A percentile compares a stretch with the other conserved stretches of the same genome.
Conservation (phyloP, 2,329 filamentous ascomycete genomes). For the Hymenotorrendiella dingleyae region DNA sequence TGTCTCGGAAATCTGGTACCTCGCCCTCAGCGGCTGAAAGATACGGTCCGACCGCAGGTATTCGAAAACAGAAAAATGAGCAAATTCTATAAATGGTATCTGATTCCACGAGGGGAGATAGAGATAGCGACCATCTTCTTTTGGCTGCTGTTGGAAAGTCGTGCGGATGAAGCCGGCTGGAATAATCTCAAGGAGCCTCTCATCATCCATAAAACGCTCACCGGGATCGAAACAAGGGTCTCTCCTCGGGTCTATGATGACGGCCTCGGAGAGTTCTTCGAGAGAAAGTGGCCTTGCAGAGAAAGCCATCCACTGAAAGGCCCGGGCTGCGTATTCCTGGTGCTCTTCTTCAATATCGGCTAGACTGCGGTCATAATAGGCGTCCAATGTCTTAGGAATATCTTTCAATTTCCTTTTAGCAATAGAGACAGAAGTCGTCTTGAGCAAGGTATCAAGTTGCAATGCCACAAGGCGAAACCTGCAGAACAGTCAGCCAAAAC, state of each 20-base stretch:
- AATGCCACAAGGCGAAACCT: constrained; percentile 18
- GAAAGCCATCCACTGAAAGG: constrained; percentile 23
- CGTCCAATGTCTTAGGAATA: constrained; percentile 10
- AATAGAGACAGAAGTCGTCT: background rate
- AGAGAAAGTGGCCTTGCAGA: constrained; percentile 4
- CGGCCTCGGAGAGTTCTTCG: background rate
- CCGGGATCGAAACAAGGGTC: background rate
- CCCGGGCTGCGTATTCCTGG: background rate
- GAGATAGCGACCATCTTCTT: background rate
- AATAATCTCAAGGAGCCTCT: background rate
- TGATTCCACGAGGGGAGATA: background rate
- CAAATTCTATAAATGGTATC: background rate
- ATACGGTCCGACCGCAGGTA: background rate
- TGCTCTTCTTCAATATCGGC: constrained; percentile 1
- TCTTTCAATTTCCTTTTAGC: background rate
- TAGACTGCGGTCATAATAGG: constrained; percentile 10
- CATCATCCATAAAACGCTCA: background rate
- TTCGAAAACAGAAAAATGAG: background rate
- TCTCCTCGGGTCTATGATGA: background rate
- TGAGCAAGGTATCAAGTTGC: constrained; percentile 10
- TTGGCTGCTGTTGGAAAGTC: background rate
- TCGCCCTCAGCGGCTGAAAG: background rate
- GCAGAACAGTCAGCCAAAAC: background rate
- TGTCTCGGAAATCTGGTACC: too few species aligned
- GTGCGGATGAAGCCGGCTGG: background rate